These are phyloP conservation scores for Debaryomycetaceae sp. DNA, from an alignment of 1,139 yeast species.

Conservation along the genomic window DNA sequence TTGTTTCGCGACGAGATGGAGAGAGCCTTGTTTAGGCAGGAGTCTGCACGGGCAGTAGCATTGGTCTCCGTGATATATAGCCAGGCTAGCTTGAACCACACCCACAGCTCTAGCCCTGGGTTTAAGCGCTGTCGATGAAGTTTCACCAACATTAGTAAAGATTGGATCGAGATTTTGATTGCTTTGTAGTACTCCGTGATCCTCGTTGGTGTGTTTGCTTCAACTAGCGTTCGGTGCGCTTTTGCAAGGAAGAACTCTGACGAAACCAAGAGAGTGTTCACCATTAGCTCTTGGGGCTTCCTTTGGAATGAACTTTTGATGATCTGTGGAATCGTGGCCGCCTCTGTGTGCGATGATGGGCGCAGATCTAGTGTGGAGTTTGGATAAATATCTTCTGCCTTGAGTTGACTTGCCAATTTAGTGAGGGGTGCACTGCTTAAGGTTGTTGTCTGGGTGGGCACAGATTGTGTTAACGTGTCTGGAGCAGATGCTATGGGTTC, in stretches of 20 bases:
- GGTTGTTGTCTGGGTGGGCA: too few relatives aligned
- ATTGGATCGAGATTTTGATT: conserved; percentile 36
- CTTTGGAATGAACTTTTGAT: too few relatives aligned
- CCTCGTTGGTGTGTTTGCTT: conserved; percentile 13
- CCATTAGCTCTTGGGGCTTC: conserved; percentile 12
- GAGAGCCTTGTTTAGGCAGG: conserved; percentile 34
- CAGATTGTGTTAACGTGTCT: too few relatives aligned
- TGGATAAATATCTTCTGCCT: too few relatives aligned
- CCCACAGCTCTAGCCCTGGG: conserved; percentile 26
- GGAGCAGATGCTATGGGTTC: too few relatives aligned
- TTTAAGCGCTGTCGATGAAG: conserved; percentile 23
- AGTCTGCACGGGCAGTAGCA: conserved; percentile 35
- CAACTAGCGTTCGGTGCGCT: conserved; percentile 22
- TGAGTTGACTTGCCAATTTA: too few relatives aligned
- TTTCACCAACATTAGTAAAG: conserved; percentile 27
- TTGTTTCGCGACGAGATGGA: conserved; percentile 28
- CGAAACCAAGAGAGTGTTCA: conserved; percentile 14
- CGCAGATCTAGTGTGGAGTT: too few relatives aligned
- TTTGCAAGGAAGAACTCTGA: conserved; percentile 20
- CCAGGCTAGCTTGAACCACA: conserved; percentile 32
- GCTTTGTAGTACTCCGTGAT: conserved; percentile 27
- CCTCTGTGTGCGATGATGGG: too few relatives aligned
- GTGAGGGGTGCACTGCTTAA: too few relatives aligned
- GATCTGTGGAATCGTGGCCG: too few relatives aligned
- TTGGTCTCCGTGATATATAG: conserved; percentile 39